Conservation (phyloP, 805 yeast species). For the Metschnikowia vanudenii region DNA sequence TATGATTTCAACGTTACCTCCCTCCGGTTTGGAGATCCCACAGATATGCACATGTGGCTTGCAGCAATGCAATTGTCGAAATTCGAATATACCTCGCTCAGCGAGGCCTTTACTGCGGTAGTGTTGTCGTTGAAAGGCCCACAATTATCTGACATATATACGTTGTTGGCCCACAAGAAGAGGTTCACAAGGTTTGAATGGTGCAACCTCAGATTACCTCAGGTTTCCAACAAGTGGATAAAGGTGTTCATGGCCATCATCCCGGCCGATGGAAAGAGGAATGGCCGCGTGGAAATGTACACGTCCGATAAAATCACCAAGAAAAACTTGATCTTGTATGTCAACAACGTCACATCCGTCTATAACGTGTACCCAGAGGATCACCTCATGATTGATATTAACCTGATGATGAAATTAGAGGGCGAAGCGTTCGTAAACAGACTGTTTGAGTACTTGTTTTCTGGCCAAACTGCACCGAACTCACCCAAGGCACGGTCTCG, state of each 20-base stretch:
- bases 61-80: constrained; percentile 53
- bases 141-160: constrained; percentile 55
- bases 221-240: constrained; percentile 57
- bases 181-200: constrained; percentile 54
- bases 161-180: constrained; percentile 49
- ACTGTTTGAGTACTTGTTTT: constrained; percentile 33
- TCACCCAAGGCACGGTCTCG: constrained; percentile 18
- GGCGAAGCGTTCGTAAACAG: constrained; percentile 54
- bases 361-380: constrained; percentile 61
- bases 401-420: constrained; percentile 53
- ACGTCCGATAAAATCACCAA: constrained; percentile 47
- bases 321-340: constrained; percentile 51
- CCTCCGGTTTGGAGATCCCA: constrained; percentile 23
- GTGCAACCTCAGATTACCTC: constrained; percentile 62
- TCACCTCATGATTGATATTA: constrained; percentile 54
- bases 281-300: constrained; percentile 56
- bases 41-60: constrained; percentile 38
- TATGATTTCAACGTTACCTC: constrained; percentile 26
- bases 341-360: constrained; percentile 43
- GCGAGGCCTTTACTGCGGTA: constrained; percentile 66
- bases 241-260: constrained; percentile 50
- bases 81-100: constrained; percentile 55
- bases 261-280: constrained; percentile 46
- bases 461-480: constrained; percentile 13
- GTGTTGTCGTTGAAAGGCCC: constrained; percentile 58